Evolutionary conservation across 208 protist genomes (phyloP).

Genomic region (Hexamita inflata): DNA sequence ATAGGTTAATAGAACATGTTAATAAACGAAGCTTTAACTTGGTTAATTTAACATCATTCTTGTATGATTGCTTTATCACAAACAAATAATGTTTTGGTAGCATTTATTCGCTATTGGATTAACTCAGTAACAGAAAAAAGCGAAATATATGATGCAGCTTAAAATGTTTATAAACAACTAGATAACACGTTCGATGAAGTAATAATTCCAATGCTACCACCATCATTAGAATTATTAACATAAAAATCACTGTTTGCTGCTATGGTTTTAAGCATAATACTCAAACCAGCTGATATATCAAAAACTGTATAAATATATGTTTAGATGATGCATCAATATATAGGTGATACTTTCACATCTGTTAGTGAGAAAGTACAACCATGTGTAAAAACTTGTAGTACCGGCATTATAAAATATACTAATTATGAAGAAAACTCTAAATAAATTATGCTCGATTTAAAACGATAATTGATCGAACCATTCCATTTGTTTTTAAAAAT

Average conservation of each 20-base stretch:
- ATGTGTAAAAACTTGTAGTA: not conserved
- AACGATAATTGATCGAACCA: no score
- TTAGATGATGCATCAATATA: not conserved
- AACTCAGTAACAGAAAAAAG: no score
- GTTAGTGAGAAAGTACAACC: not conserved
- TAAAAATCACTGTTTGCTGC: not conserved
- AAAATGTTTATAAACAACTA: no score
- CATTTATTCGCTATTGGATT: no score
- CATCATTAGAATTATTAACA: not conserved
- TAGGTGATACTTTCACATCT: not conserved
- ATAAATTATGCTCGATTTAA: not conserved
- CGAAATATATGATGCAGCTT: no score
- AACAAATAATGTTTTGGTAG: no score
- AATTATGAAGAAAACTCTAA: not conserved
- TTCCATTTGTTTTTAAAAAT: no score
- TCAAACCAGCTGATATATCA: not conserved
- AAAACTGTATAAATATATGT: not conserved
- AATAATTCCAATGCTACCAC: not conserved
- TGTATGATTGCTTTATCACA: no score
- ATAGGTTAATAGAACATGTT: no score
- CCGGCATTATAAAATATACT: not conserved
- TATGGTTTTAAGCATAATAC: not conserved
- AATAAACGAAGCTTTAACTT: no score
- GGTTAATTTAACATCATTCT: no score
- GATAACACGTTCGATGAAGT: no score